These are phyloP conservation scores for Camellia sinensis DNA, from an alignment of 148 eudicot species.

Conservation along the genomic window DNA sequence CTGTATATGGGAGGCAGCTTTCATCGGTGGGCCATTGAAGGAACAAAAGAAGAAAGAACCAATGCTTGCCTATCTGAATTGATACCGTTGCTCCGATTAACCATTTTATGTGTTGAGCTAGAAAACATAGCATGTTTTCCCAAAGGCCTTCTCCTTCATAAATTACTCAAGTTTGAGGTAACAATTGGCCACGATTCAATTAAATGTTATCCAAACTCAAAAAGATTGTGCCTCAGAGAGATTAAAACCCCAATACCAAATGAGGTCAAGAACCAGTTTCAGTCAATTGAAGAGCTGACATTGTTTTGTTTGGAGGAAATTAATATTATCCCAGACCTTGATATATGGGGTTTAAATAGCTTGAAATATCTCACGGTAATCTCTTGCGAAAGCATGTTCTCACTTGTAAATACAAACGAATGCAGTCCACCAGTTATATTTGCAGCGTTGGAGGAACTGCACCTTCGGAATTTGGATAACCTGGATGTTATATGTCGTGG, in stretches of 20 bases:
- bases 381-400: background rate
- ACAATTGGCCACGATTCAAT: background rate
- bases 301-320: background rate
- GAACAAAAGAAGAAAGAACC: slow-evolving; percentile 2
- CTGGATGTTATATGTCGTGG: background rate
- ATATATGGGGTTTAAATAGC: background rate
- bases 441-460: background rate
- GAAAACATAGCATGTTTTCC: background rate
- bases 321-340: background rate
- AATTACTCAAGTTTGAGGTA: background rate
- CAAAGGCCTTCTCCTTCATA: background rate
- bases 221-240: background rate
- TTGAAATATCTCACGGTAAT: background rate
- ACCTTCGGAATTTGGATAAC: background rate
- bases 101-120: background rate
- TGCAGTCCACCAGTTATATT: background rate
- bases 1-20: slow-evolving; percentile 4
- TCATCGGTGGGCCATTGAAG: background rate
- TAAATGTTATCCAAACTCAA: background rate
- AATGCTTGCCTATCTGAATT: slow-evolving; percentile 1
- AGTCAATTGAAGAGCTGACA: background rate
- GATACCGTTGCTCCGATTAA: background rate
- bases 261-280: background rate
- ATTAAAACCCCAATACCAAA: background rate
- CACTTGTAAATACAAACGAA: background rate